These are phyloP conservation scores for Curvularia eragrostidis DNA, from an alignment of 2,329 filamentous ascomycete species.

Conservation along the genomic window DNA sequence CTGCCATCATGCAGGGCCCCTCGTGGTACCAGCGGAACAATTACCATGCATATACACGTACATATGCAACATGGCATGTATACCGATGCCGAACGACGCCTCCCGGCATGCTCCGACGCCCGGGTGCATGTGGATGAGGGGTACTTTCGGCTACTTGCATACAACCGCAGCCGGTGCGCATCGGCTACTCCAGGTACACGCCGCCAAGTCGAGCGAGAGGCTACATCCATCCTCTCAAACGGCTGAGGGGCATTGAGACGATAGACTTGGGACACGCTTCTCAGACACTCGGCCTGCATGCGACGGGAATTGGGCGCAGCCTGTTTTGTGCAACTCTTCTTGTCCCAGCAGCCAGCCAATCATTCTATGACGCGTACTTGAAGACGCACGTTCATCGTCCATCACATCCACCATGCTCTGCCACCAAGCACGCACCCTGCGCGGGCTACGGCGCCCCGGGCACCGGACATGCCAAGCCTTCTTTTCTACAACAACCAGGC, in stretches of 20 bases:
- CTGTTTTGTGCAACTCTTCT: not conserved
- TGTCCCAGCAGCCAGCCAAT: not conserved
- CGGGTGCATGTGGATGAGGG: slow-evolving; percentile 13
- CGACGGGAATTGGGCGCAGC: not conserved
- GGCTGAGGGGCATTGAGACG: not conserved
- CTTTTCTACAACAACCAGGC: slow-evolving; percentile 40
- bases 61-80: slow-evolving; percentile 1
- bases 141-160: slow-evolving; percentile 25
- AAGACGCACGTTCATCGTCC: slow-evolving; percentile 2
- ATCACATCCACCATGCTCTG: slow-evolving; percentile 20
- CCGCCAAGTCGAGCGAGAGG: not conserved
- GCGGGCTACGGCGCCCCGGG: slow-evolving; percentile 8
- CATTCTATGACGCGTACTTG: slow-evolving; percentile 16
- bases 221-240: not conserved
- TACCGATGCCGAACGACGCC: not conserved
- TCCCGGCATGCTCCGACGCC: slow-evolving; percentile 10
- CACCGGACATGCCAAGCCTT: slow-evolving; percentile 18
- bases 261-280: not conserved
- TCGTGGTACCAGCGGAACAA: not conserved
- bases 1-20: not conserved
- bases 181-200: slow-evolving; percentile 19
- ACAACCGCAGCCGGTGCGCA: slow-evolving; percentile 15
- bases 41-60: not conserved
- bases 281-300: not conserved
- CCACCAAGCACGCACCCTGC: slow-evolving; percentile 21